These are phyloP conservation scores for Fusarium zealandicum DNA, from an alignment of 2,329 filamentous ascomycete species.

Conservation along the genomic window DNA sequence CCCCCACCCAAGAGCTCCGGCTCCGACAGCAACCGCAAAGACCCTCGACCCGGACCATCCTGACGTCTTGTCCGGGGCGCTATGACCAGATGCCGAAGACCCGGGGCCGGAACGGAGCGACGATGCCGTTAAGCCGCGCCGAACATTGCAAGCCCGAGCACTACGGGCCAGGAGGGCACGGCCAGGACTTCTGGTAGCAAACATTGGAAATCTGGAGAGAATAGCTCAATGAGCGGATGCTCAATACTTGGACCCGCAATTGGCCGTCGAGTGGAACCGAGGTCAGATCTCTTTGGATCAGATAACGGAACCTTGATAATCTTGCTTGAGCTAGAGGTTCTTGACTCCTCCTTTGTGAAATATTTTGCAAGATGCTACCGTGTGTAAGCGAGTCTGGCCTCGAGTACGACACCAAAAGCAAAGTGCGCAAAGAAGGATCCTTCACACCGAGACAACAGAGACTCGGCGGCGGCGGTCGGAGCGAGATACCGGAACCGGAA, in stretches of 20 bases:
- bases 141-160: conserved; percentile 13
- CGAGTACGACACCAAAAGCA: conserved; percentile 7
- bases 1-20: conserved; percentile 53
- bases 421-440: conserved; percentile 6
- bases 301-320: conserved; percentile 7
- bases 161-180: conserved; percentile 31
- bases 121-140: conserved; percentile 24
- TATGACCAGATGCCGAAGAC: conserved; percentile 5
- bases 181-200: conserved; percentile 26
- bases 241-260: conserved; percentile 7
- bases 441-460: conserved; percentile 10
- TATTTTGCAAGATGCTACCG: conserved; percentile 8
- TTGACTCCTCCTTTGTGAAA: no score
- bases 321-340: conserved; percentile 1
- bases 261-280: conserved; percentile 16
- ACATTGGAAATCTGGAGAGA: conserved; percentile 10
- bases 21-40: conserved; percentile 48
- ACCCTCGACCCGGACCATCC: conserved; percentile 46
- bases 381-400: conserved; percentile 28
- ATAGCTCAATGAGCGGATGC: not conserved
- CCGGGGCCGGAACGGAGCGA: conserved; percentile 13
- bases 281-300: conserved; percentile 14
- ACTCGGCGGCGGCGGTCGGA: not conserved
- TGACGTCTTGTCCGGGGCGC: conserved; percentile 10
- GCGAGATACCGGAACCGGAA: conserved; percentile 9